Evolutionary conservation across 768 basidiomycete species (phyloP), one percentile per base, ranked within the genome.

Genomic region (Tricholoma furcatifolium): DNA sequence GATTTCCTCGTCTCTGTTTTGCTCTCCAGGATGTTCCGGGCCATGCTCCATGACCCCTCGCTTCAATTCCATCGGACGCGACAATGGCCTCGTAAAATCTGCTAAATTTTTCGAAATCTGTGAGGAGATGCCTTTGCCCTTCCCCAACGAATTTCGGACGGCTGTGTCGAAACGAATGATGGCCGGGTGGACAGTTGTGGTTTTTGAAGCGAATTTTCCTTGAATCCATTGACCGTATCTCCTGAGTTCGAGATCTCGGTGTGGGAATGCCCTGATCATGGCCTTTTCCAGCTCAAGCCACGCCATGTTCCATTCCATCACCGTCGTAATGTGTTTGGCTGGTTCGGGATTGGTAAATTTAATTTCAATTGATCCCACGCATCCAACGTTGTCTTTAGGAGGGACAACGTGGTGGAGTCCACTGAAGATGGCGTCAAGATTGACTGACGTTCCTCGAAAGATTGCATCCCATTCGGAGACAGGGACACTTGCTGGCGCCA

Each of bases 321-420:
- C 8, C 34, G 34, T 35, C 15, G 34, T 15, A 9, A 21, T 20
- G 24, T 17, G 20, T 24, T n/a, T n/a, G n/a, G n/a, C n/a, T n/a
- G n/a, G n/a, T n/a, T n/a, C n/a, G n/a, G n/a, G n/a, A n/a, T n/a
- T 18, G 20, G 9, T 6, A n/a, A n/a, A n/a, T 11, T 11, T 21
- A 24, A 24, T 20, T 15, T 43, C 42, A 24, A 11, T 24, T 43
- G 42, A 21, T 44, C 62, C 60, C 27, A 63, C 14, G 51, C 47
- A 54, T 31, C 53, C 60, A 43, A 36, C 11, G 39, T 56, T 55
- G 55, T 58, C 57, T 50, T 55, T 45, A 56, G 52, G 46, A 60
- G 57, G 42, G 21, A 12, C 11, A 24, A 53, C 12, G 35, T 47
- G 46, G 39, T 41, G 27, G 34, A 47, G 45, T 2, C 38, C 30